These are phyloP conservation scores for Staphylotrichum longicolle DNA, from an alignment of 495 filamentous ascomycete species.

Conservation along the genomic window DNA sequence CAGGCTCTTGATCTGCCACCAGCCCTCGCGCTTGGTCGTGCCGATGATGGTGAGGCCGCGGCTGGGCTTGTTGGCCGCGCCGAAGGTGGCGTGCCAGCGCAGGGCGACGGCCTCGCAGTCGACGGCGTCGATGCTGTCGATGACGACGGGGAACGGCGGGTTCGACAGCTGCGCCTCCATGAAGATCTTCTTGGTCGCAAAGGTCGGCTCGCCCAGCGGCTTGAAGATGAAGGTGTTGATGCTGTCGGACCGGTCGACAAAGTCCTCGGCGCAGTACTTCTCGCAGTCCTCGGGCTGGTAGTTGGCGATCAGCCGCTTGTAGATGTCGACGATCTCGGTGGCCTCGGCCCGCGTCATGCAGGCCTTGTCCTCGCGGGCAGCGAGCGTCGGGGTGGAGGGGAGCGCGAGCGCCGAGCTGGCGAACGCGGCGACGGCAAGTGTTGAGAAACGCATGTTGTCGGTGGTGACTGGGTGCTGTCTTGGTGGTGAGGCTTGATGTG, in stretches of 20 bases:
- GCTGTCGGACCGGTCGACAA: slow-evolving; percentile 39
- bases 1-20: slow-evolving; percentile 35
- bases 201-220: slow-evolving; percentile 35
- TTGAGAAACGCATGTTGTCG: slow-evolving; percentile 31
- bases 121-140: slow-evolving; percentile 37
- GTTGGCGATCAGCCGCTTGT: slow-evolving; percentile 36
- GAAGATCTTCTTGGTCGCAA: slow-evolving; percentile 39
- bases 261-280: slow-evolving; percentile 38
- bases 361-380: slow-evolving; percentile 16
- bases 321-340: slow-evolving; percentile 33
- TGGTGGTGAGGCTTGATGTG: background rate
- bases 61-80: slow-evolving; percentile 34
- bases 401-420: slow-evolving; percentile 31
- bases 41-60: slow-evolving; percentile 37
- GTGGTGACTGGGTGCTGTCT: background rate
- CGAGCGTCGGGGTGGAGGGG: slow-evolving; percentile 23
- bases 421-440: slow-evolving; percentile 28
- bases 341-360: slow-evolving; percentile 35
- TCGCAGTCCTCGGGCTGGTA: slow-evolving; percentile 35
- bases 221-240: slow-evolving; percentile 42
- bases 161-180: slow-evolving; percentile 36
- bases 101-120: slow-evolving; percentile 34
- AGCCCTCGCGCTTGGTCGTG: slow-evolving; percentile 32
- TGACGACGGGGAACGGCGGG: slow-evolving; percentile 36
- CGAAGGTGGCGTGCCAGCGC: slow-evolving; percentile 41